Conservation (phyloP, 1,139 yeast genomes). For the Yamadazyma dushanensis region DNA sequence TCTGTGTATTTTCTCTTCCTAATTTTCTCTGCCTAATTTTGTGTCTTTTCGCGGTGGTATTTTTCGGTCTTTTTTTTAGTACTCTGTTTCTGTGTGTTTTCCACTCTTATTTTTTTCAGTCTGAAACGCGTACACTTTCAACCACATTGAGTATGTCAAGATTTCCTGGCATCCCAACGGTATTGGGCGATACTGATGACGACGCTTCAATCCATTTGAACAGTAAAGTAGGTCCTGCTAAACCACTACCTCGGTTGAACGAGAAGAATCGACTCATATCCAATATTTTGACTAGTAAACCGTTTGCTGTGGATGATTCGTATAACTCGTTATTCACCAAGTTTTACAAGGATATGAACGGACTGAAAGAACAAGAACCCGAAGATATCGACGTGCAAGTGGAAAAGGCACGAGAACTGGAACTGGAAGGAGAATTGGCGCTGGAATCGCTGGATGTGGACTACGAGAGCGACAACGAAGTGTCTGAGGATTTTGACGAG, state of each 20-base stretch:
- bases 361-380: background rate
- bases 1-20: too few species aligned
- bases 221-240: slow-evolving; percentile 39
- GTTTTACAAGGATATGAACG: slow-evolving; percentile 4
- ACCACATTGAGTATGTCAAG: slow-evolving; percentile 22
- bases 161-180: slow-evolving; percentile 38
- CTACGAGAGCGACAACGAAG: slow-evolving; percentile 8
- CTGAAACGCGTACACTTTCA: background rate
- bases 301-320: background rate
- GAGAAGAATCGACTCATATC: slow-evolving; percentile 14
- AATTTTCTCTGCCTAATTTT: too few species aligned
- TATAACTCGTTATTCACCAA: slow-evolving; percentile 8
- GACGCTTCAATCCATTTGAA: slow-evolving; percentile 45
- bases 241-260: slow-evolving; percentile 26
- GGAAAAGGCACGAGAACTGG: background rate
- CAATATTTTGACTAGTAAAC: slow-evolving; percentile 13
- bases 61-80: too few species aligned
- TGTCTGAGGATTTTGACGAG: slow-evolving; percentile 7
- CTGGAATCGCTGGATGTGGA: slow-evolving; percentile 3
- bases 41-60: too few species aligned
- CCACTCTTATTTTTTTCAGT: too few species aligned
- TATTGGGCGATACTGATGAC: slow-evolving; percentile 45
- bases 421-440: background rate
- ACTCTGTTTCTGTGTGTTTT: background rate
- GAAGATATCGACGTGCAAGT: background rate